Percentiles rank a stretch among this genome's conserved stretches.
Conservation (phyloP, 1,139 yeast species). For the Scheffersomyces titani region DNA sequence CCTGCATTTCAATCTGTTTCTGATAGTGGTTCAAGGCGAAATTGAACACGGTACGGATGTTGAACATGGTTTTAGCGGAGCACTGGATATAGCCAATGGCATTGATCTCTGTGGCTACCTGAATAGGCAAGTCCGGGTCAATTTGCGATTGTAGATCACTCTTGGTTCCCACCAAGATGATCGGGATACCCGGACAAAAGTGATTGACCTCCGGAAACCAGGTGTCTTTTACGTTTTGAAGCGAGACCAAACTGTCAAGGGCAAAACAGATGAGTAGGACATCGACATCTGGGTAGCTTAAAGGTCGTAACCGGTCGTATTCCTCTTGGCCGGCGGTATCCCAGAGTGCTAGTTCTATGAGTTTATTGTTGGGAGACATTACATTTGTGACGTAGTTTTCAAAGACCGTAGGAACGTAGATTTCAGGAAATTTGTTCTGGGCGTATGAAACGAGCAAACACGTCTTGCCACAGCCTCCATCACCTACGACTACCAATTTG, state of each 20-base stretch:
- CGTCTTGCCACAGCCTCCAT: slow-evolving; percentile 94
- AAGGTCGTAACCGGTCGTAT: slow-evolving; percentile 79
- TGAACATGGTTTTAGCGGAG: slow-evolving; percentile 70
- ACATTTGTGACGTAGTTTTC: slow-evolving; percentile 79
- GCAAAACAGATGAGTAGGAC: slow-evolving; percentile 75
- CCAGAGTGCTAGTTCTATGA: slow-evolving; percentile 79
- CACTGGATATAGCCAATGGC: slow-evolving; percentile 82
- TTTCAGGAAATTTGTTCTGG: slow-evolving; percentile 72
- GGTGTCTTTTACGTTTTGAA: slow-evolving; percentile 72
- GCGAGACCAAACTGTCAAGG: slow-evolving; percentile 60
- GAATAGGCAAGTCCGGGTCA: slow-evolving; percentile 52
- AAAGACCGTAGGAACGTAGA: slow-evolving; percentile 87
- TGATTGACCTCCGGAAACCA: slow-evolving; percentile 89
- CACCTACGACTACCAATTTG: slow-evolving; percentile 88
- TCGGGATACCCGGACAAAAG: slow-evolving; percentile 79
- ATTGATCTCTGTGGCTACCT: slow-evolving; percentile 63
- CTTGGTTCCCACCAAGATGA: slow-evolving; percentile 78
- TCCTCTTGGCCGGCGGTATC: slow-evolving; percentile 97
- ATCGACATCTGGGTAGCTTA: slow-evolving; percentile 82
- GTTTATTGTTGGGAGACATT: slow-evolving; percentile 52
- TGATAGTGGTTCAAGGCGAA: slow-evolving; percentile 45
- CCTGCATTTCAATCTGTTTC: slow-evolving; percentile 34
- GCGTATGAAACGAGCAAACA: slow-evolving; percentile 81
- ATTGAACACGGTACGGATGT: slow-evolving; percentile 69
- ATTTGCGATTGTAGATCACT: slow-evolving; percentile 55